These are phyloP conservation scores for Amanita phalloides DNA, from an alignment of 768 basidiomycete species.

Conservation along the genomic window DNA sequence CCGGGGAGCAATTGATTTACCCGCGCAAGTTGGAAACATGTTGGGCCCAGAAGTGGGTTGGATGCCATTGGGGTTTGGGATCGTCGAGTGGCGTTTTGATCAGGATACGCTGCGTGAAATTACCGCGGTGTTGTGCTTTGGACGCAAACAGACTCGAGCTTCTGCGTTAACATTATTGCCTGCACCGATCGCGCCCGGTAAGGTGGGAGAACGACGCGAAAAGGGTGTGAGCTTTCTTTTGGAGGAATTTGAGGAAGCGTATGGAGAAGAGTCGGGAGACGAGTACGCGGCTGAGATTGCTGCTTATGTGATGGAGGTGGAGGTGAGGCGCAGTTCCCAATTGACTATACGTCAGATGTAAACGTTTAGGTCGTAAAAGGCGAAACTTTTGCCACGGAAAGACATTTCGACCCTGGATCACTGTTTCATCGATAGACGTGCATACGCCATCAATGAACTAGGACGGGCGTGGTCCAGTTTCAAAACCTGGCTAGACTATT, in stretches of 20 bases:
- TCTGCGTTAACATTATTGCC: neutral
- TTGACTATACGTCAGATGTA: neutral
- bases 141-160: neutral
- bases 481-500: neutral
- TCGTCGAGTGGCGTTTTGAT: too few relatives aligned
- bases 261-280: neutral
- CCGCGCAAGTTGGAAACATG: too few relatives aligned
- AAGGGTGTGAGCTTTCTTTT: neutral
- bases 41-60: too few relatives aligned
- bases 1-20: too few relatives aligned
- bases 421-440: neutral
- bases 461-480: neutral
- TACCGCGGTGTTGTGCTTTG: too few relatives aligned
- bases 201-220: neutral
- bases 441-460: neutral
- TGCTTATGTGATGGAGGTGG: constrained; percentile 1
- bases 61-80: too few relatives aligned
- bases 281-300: constrained; percentile 3
- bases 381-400: neutral
- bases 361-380: neutral
- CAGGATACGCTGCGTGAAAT: too few relatives aligned
- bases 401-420: neutral
- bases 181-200: neutral
- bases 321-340: neutral
- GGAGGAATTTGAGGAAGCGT: constrained; percentile 3